Conservation (phyloP, 1,139 yeast species). For the Diutina sp. region DNA sequence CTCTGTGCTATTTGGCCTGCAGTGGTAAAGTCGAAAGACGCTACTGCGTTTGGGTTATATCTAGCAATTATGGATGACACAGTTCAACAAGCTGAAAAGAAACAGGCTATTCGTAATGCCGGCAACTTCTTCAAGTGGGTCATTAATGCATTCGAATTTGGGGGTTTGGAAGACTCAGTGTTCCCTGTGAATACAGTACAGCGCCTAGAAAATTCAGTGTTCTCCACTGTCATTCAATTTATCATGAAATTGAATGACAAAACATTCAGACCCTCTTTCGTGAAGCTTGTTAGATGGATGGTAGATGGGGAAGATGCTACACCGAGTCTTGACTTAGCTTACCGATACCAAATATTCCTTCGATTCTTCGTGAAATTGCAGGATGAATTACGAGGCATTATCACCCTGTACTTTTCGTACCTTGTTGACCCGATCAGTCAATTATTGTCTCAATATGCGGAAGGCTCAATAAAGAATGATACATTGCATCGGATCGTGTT, state of each 20-base stretch:
- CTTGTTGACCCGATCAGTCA: conserved; percentile 58
- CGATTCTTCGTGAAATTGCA: conserved; percentile 78
- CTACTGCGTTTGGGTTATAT: conserved; percentile 58
- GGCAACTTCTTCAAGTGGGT: conserved; percentile 61
- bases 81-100: conserved; percentile 59
- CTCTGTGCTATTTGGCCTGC: conserved; percentile 51
- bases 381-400: conserved; percentile 71
- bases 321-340: conserved; percentile 11
- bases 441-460: conserved; percentile 36
- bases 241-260: conserved; percentile 91
- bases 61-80: conserved; percentile 53
- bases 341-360: conserved; percentile 60
- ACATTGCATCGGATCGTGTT: conserved; percentile 61
- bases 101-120: conserved; percentile 59
- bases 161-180: conserved; percentile 14
- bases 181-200: conserved; percentile 44
- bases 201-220: conserved; percentile 43
- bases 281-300: conserved; percentile 87
- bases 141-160: conserved; percentile 58
- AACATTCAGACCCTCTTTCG: conserved; percentile 85
- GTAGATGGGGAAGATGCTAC: conserved; percentile 63
- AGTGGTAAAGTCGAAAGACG: conserved; percentile 23
- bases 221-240: conserved; percentile 51
- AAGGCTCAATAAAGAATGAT: conserved; percentile 25
- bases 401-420: conserved; percentile 81